Conservation (phyloP, 345 rosid genomes). For the Bretschneidera sinensis region DNA sequence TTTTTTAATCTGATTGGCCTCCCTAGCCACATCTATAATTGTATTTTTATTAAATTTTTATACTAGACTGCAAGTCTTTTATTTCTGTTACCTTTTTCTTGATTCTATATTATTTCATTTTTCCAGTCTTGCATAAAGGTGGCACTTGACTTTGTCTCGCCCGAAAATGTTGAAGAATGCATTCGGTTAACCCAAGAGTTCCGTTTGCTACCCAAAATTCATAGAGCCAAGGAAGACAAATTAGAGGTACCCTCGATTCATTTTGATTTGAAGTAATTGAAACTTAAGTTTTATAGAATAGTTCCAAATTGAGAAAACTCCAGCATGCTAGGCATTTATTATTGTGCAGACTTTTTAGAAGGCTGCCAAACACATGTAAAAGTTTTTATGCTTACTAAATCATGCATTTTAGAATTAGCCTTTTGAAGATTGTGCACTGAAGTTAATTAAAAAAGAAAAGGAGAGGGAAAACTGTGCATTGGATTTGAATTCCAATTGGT, state of each 20-base stretch:
- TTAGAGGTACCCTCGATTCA: slow-evolving; percentile 33
- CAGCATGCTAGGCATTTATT: no score
- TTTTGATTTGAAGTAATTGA: no score
- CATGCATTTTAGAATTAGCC: no score
- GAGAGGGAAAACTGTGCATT: no score
- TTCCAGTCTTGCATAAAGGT: slow-evolving; percentile 66
- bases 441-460: no score
- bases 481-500: no score
- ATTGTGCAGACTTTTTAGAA: no score
- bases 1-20: neutral
- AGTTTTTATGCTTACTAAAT: no score
- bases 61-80: neutral
- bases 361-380: no score
- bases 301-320: no score
- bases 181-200: slow-evolving; percentile 52
- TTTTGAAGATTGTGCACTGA: no score
- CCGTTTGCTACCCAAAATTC: slow-evolving; percentile 52
- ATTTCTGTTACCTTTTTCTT: neutral
- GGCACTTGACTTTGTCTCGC: slow-evolving; percentile 62
- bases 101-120: neutral
- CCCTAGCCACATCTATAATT: neutral
- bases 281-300: no score
- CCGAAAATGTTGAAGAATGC: slow-evolving; percentile 53
- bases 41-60: neutral
- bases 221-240: slow-evolving; percentile 56